phyloP scores from a whole-genome alignment of 2,329 filamentous ascomycete species.

The Sporothrix phasma region DNA sequence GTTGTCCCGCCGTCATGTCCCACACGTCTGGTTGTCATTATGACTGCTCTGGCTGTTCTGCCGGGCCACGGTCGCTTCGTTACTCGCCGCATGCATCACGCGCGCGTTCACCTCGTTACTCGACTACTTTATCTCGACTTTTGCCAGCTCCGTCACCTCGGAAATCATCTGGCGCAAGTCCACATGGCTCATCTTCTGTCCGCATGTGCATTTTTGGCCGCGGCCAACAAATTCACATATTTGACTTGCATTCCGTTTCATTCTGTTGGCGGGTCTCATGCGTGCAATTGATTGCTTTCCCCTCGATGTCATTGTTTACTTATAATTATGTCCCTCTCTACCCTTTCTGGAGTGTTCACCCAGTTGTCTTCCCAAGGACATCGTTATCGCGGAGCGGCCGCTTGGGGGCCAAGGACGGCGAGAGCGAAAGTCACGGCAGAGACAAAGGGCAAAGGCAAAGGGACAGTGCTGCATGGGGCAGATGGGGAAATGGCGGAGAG shows the following conservation, averaged over 20 bases:
- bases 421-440: too few relatives aligned
- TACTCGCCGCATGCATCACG: too few relatives aligned
- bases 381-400: neutral
- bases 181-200: constrained; percentile 1
- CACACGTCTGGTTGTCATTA: neutral
- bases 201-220: neutral
- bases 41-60: too few relatives aligned
- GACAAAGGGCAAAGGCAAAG: neutral
- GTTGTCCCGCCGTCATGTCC: neutral
- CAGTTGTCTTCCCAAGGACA: neutral
- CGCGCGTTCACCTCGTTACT: neutral
- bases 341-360: neutral
- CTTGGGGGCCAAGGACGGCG: neutral
- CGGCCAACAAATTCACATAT: too few relatives aligned
- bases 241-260: too few relatives aligned
- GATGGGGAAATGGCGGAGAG: too few relatives aligned
- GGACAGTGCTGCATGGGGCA: neutral
- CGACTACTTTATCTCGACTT: neutral
- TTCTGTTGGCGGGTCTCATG: neutral
- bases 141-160: too few relatives aligned
- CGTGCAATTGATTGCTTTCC: neutral
- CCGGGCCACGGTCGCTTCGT: too few relatives aligned
- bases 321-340: too few relatives aligned
- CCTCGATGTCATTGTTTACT: neutral
- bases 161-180: neutral